A percentile compares a stretch with the other conserved stretches of the same genome.
phyloP scores from a whole-genome alignment of 2,329 filamentous ascomycete genomes.

The Xylogone sp. region DNA sequence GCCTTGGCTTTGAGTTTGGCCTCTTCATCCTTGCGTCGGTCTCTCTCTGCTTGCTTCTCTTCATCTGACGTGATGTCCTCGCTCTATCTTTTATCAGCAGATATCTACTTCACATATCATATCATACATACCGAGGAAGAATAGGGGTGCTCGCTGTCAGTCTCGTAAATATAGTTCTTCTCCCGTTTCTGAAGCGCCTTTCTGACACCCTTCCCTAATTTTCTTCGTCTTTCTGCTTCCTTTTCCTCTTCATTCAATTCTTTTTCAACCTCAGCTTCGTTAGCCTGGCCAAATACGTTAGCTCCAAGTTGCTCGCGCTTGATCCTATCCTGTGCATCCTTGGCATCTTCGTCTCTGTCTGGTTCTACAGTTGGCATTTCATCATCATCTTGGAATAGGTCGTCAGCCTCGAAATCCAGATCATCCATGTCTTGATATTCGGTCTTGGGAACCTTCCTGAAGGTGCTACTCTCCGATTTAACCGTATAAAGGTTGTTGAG shows the following conservation, averaged over 20 bases:
- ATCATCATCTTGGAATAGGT: constrained; percentile 84
- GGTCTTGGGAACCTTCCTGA: constrained; percentile 53
- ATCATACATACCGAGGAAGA: constrained; percentile 42
- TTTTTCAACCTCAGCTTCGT: constrained; percentile 69
- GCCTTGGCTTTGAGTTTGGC: constrained; percentile 49
- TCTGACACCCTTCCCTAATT: constrained; percentile 70
- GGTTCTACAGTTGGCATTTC: constrained; percentile 71
- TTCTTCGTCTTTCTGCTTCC: constrained; percentile 65
- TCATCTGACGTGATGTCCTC: constrained; percentile 47
- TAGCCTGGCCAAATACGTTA: constrained; percentile 71
- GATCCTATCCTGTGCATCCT: constrained; percentile 67
- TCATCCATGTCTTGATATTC: constrained; percentile 70
- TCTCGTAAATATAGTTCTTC: constrained; percentile 81
- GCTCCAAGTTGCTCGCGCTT: constrained; percentile 81
- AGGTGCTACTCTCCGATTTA: constrained; percentile 67
- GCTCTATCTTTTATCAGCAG: constrained; percentile 35
- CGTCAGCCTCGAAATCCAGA: constrained; percentile 62
- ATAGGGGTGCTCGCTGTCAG: constrained; percentile 59
- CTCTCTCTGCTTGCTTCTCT: constrained; percentile 61
- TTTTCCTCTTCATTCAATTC: constrained; percentile 67
- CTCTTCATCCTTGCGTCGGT: constrained; percentile 56
- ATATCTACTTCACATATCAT: constrained; percentile 11
- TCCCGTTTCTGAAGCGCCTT: constrained; percentile 83
- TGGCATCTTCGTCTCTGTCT: constrained; percentile 78
- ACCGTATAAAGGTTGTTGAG: constrained; percentile 49